phyloP scores from a whole-genome alignment of 1,284 basidiomycete species.

The Fomes fomentarius region DNA sequence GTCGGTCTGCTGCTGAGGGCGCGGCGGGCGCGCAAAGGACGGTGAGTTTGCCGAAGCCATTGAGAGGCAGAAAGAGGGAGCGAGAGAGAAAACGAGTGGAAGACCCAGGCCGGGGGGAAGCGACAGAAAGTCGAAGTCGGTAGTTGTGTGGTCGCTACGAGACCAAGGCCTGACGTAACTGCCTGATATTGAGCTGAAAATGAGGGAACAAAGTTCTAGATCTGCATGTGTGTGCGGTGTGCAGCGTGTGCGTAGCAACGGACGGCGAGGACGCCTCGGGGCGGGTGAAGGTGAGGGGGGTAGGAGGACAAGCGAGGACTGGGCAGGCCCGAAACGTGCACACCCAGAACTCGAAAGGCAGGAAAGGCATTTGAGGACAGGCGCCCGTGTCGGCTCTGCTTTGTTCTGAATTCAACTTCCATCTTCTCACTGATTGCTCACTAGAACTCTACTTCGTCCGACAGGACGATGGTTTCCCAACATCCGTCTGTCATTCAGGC shows the following conservation, averaged over 20 bases:
- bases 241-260: slow-evolving; percentile 6
- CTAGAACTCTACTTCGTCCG: not conserved
- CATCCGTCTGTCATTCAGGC: too few species aligned
- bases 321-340: not conserved
- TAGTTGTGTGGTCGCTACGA: slow-evolving; percentile 1
- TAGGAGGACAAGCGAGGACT: not conserved
- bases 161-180: slow-evolving; percentile 3
- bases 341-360: too few species aligned
- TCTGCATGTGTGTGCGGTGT: slow-evolving; percentile 7
- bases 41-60: slow-evolving; percentile 21
- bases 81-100: slow-evolving; percentile 6
- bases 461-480: too few species aligned
- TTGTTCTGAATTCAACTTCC: not conserved
- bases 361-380: not conserved
- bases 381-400: not conserved
- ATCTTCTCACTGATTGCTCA: not conserved
- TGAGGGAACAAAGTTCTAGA: not conserved
- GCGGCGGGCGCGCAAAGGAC: slow-evolving; percentile 18
- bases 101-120: not conserved
- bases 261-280: slow-evolving; percentile 2
- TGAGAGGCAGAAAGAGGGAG: not conserved
- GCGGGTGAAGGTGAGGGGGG: not conserved
- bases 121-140: slow-evolving; percentile 6
- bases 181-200: not conserved
- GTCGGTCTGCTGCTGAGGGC: slow-evolving; percentile 10